Base-by-base conservation (phyloP, 352 stramenopile species). In the Globisporangium mamillatum region DNA sequence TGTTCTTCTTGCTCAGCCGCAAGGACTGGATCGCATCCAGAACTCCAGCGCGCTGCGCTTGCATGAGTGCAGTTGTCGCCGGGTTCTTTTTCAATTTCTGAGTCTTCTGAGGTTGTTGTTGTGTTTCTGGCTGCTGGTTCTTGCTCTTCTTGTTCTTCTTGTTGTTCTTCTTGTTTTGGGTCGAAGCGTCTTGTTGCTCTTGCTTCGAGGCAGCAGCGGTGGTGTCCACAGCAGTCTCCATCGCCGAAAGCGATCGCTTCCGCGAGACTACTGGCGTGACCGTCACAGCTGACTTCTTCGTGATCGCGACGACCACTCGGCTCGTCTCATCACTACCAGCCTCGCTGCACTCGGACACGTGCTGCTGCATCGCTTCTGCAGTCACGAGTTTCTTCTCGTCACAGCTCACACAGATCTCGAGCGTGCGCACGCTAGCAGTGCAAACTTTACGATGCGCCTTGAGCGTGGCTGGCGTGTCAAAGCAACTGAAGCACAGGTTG, bases 381-480 rank as follows among this genome's bases (percentile, higher is more conserved):
- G 77, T 83, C 53, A 80, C 58, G 53, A 92, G 65, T 46, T 80
- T 69, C 69, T 77, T 92, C 25, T 68, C 70, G 32, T 86, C 75
- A 48, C 83, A 90, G 9, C 66, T 70, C 14, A 48, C 64, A 66
- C 83, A 92, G 50, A 90, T 69, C 4, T 69, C 60, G 34, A 90
- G 68, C 4, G 56, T 81, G 24, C 70, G 68, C 3, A 86, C 68
- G n/a, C 71, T 66, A 61, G 76, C 66, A 2, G 59, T 27, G 52
- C 83, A 92, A 29, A 77, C 38, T 38, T 82, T 79, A 25, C 81
- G 78, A 66, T 90, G 83, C 25, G 50, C 60, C 70, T 86, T 89
- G 36, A 87, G 73, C 46, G 70, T 53, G 6, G n/a, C n/a, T 0
- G 14, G 20, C 18, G 69, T 71, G 8, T 89, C 74, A 60, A 87